Conservation (phyloP, 148 eudicot species). For the Spergularia bocconei region DNA sequence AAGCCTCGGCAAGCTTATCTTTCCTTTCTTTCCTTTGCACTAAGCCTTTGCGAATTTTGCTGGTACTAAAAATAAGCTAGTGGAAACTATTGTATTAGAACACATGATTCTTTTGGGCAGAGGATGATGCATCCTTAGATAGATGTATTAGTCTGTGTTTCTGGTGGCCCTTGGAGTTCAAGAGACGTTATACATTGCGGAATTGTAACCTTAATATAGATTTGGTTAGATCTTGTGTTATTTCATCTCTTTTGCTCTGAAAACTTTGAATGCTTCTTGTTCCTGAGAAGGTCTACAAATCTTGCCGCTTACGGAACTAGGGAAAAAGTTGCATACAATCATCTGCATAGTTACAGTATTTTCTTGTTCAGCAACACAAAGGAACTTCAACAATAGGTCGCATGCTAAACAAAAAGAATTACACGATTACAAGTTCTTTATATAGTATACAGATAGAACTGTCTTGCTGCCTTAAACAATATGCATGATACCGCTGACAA, state of each 20-base stretch:
- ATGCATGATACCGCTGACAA: too few species aligned
- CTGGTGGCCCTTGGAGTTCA: constrained; percentile 1
- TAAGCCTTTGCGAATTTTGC: constrained; percentile 21
- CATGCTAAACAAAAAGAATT: too few species aligned
- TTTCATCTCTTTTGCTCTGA: not conserved
- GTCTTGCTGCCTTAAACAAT: too few species aligned
- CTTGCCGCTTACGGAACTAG: too few species aligned
- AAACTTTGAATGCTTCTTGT: not conserved
- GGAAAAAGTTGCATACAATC: too few species aligned
- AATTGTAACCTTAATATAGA: constrained; percentile 9
- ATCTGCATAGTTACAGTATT: too few species aligned
- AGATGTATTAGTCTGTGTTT: constrained; percentile 11
- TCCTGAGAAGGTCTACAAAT: too few species aligned
- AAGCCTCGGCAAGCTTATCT: constrained; percentile 17
- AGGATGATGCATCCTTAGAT: constrained; percentile 18
- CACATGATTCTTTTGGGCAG: constrained; percentile 23
- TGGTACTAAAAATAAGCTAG: constrained; percentile 23
- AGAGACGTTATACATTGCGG: not conserved
- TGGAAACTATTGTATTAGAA: constrained; percentile 15
- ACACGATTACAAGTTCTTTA: too few species aligned
- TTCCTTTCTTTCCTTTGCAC: not conserved
- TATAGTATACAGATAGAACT: too few species aligned
- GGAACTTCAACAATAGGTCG: too few species aligned
- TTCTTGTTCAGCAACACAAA: too few species aligned
- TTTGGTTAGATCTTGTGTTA: not conserved